These are phyloP conservation scores for Globisporangium yorkense DNA, from an alignment of 352 stramenopile species.

Conservation along the genomic window DNA sequence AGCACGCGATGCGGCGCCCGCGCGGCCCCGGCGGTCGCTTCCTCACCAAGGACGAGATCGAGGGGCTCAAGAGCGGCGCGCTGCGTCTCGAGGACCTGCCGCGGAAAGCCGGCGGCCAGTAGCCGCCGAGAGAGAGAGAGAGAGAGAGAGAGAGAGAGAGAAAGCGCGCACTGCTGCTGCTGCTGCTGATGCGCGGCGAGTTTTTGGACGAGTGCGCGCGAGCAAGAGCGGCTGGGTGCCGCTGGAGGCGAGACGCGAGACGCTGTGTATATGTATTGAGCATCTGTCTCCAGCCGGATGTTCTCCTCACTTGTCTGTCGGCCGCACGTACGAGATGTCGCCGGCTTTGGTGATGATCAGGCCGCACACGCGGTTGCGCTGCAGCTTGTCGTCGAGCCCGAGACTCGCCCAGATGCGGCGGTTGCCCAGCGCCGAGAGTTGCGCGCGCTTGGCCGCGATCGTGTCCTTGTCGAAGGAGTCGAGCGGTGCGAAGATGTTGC, in stretches of 20 bases:
- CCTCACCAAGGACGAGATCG: constrained; percentile 76
- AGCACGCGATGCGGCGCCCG: constrained; percentile 82
- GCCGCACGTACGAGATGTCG: constrained; percentile 67
- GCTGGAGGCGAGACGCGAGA: background rate
- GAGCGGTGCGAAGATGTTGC: constrained; percentile 66
- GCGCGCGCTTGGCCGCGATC: constrained; percentile 73
- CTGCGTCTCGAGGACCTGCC: constrained; percentile 58
- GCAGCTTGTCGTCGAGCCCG: constrained; percentile 71
- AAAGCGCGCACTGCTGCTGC: no score
- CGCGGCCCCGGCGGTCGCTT: constrained; percentile 81
- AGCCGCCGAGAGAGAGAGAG: background rate
- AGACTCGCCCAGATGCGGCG: constrained; percentile 82
- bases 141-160: no score
- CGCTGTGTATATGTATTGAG: background rate
- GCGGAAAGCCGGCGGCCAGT: constrained; percentile 22
- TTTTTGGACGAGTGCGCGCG: background rate
- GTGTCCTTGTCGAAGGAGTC: constrained; percentile 76
- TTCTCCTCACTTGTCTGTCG: constrained; percentile 38
- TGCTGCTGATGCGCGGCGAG: background rate
- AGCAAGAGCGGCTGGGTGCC: no score
- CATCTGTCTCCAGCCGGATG: no score
- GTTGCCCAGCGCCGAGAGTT: constrained; percentile 67
- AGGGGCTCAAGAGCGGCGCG: constrained; percentile 59
- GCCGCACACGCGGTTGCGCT: constrained; percentile 43
- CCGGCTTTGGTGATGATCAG: constrained; percentile 70